Conservation (phyloP, 139 green algal genomes). For the Closterium sp. region DNA sequence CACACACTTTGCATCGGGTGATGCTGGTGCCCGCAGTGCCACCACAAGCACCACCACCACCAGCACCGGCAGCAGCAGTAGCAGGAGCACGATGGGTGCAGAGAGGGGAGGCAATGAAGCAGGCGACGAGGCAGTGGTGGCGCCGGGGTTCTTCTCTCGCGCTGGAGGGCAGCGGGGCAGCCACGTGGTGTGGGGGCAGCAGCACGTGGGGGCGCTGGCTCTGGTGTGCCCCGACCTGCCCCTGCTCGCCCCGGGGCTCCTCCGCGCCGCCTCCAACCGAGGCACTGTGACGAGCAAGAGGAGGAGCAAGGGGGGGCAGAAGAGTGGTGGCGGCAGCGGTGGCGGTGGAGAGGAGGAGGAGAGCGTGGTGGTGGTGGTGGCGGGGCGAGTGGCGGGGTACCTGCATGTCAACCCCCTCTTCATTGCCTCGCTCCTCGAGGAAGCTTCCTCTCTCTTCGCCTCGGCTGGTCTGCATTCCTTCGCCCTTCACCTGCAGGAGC, state of each 20-base stretch:
- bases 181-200: background rate
- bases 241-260: background rate
- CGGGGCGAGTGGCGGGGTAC: background rate
- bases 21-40: background rate
- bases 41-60: background rate
- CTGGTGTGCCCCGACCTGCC: slow-evolving; percentile 13
- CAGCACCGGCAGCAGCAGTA: background rate
- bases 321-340: background rate
- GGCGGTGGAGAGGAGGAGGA: background rate
- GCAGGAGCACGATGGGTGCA: background rate
- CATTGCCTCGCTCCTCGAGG: background rate
- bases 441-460: background rate
- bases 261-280: background rate
- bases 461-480: background rate
- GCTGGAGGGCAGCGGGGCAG: background rate
- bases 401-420: background rate
- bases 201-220: background rate
- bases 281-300: background rate
- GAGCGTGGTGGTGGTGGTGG: background rate
- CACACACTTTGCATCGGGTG: background rate
- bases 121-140: background rate
- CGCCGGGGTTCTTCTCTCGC: background rate
- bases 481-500: background rate
- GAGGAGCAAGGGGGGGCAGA: background rate
- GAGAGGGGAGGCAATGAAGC: background rate